These are phyloP conservation scores for Emergomyces africanus DNA, from an alignment of 2,329 filamentous ascomycete genomes.

Conservation along the genomic window DNA sequence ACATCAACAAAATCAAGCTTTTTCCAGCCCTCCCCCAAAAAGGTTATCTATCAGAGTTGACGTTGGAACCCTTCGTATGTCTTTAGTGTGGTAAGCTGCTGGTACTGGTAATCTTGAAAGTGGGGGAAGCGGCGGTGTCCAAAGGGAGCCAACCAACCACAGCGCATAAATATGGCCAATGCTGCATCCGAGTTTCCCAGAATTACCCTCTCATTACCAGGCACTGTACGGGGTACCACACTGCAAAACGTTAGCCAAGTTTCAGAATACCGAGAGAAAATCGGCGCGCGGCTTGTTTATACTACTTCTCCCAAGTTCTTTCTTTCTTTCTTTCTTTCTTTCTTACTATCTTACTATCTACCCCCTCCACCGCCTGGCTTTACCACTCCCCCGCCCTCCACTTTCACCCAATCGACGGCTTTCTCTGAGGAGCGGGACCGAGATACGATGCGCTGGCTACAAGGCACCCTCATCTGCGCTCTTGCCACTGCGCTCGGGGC, in stretches of 20 bases:
- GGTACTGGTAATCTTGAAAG: no score
- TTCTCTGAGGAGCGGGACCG: background rate
- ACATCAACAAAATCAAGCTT: no score
- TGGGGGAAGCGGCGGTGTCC: no score
- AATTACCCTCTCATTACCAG: background rate
- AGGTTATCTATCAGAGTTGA: no score
- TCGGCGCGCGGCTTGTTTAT: no score
- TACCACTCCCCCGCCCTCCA: background rate
- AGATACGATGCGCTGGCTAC: background rate
- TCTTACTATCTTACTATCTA: background rate
- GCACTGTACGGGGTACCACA: no score
- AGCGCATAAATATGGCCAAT: background rate
- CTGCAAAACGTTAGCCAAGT: no score
- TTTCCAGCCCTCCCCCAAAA: no score
- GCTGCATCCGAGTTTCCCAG: background rate
- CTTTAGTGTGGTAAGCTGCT: no score
- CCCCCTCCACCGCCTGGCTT: background rate
- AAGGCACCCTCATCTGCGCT: conserved; percentile 1
- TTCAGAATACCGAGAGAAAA: no score
- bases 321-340: background rate
- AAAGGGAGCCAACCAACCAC: background rate
- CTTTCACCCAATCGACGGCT: background rate
- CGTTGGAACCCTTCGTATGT: no score
- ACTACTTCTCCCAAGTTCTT: no score
- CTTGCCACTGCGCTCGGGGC: background rate